These are phyloP conservation scores for Russula earlei DNA, from an alignment of 768 basidiomycete genomes.

Conservation along the genomic window DNA sequence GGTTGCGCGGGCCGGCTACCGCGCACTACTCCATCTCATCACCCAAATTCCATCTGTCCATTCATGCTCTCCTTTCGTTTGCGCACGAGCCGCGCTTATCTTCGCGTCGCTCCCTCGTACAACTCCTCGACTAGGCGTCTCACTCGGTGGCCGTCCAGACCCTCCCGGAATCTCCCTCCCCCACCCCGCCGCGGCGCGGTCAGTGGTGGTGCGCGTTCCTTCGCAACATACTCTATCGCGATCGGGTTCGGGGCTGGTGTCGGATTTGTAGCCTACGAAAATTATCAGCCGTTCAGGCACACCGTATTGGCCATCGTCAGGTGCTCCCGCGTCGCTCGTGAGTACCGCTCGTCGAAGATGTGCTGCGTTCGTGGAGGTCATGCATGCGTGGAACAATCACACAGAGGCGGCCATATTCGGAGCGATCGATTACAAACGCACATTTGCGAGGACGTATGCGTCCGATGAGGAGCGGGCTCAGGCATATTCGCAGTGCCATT, in stretches of 20 bases:
- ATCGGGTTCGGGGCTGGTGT: constrained; percentile 28
- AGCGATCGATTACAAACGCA: constrained; percentile 65
- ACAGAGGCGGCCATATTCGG: constrained; percentile 53
- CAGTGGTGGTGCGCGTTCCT: constrained; percentile 1
- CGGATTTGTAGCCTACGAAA: constrained; percentile 48
- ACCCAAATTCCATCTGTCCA: background rate
- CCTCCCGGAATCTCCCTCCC: background rate
- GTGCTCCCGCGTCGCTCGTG: constrained; percentile 71
- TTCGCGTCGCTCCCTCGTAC: background rate
- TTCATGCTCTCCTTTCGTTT: constrained; percentile 12
- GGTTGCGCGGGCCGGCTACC: background rate
- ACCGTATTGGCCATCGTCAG: constrained; percentile 61
- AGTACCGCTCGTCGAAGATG: constrained; percentile 21
- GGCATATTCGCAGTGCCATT: constrained; percentile 74
- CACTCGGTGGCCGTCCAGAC: constrained; percentile 1
- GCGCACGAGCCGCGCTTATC: background rate
- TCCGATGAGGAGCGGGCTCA: constrained; percentile 41
- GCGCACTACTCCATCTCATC: too few species aligned
- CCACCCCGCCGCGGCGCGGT: background rate
- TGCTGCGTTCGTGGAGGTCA: background rate
- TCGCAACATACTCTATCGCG: constrained; percentile 11
- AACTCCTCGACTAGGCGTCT: background rate
- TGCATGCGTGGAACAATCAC: constrained; percentile 20
- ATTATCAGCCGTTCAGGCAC: constrained; percentile 67
- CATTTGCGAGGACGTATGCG: constrained; percentile 43